Evolutionary conservation across 2,329 filamentous ascomycete species (phyloP).

Genomic region (Diaporthe caulivora): DNA sequence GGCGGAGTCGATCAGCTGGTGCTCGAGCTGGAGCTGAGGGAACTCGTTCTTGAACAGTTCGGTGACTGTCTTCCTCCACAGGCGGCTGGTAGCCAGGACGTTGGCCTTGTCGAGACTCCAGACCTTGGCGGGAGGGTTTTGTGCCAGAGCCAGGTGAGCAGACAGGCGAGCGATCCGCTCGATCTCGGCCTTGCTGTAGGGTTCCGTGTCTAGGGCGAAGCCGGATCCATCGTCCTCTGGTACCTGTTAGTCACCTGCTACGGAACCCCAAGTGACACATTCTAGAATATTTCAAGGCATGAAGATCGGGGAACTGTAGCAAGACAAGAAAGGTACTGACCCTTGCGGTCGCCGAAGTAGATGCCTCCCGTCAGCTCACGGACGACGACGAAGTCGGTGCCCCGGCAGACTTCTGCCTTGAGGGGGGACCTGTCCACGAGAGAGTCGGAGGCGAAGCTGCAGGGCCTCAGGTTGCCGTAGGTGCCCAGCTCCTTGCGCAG

Average conservation of each 20-base stretch:
- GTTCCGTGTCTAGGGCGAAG: slow-evolving; percentile 84
- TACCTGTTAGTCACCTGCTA: too few relatives aligned
- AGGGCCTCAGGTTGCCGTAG: slow-evolving; percentile 95
- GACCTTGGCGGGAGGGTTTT: slow-evolving; percentile 81
- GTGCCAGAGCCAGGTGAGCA: slow-evolving; percentile 82
- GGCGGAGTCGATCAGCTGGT: slow-evolving; percentile 96
- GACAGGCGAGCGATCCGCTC: slow-evolving; percentile 89
- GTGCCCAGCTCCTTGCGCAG: slow-evolving; percentile 94
- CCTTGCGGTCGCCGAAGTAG: slow-evolving; percentile 91
- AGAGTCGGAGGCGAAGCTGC: slow-evolving; percentile 91
- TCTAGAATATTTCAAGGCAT: too few relatives aligned
- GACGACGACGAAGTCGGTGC: slow-evolving; percentile 92
- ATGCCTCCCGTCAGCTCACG: slow-evolving; percentile 93
- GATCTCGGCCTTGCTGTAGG: slow-evolving; percentile 87
- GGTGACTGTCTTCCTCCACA: slow-evolving; percentile 90
- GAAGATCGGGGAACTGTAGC: too few relatives aligned
- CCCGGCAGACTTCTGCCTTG: slow-evolving; percentile 85
- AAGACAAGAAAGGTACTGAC: too few relatives aligned
- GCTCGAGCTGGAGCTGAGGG: slow-evolving; percentile 83
- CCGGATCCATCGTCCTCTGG: slow-evolving; percentile 83
- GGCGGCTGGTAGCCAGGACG: slow-evolving; percentile 87
- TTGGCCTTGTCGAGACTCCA: slow-evolving; percentile 97
- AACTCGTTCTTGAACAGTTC: slow-evolving; percentile 92
- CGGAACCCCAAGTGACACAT: too few relatives aligned
- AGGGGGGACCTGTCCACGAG: slow-evolving; percentile 89